Evolutionary conservation across 345 rosid species (phyloP).

Genomic region (Gossypium rotundifolium): DNA sequence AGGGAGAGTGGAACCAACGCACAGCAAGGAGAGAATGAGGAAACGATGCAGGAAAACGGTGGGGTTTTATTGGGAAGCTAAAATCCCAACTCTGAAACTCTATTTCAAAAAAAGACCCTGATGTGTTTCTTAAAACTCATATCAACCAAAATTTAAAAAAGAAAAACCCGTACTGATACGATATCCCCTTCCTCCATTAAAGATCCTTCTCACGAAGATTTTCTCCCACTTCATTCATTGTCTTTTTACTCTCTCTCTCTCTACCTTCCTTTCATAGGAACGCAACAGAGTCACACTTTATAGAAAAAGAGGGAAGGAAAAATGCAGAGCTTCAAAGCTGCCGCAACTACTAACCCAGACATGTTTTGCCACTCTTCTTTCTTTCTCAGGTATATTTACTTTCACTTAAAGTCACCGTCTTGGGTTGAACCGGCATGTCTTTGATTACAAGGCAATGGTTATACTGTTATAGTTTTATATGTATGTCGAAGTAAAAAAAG

Average conservation of each 20-base stretch:
- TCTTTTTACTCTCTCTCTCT: not conserved
- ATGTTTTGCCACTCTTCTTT: conserved; percentile 58
- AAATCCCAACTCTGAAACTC: conserved; percentile 64
- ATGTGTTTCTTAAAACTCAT: conserved; percentile 4
- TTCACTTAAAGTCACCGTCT: not conserved
- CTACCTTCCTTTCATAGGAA: not conserved
- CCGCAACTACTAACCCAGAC: conserved; percentile 42
- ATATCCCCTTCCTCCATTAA: conserved; percentile 20
- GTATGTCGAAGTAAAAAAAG: not conserved
- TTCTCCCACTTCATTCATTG: conserved; percentile 7
- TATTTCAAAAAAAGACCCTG: conserved; percentile 30
- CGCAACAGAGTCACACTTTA: not conserved
- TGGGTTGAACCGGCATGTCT: not conserved
- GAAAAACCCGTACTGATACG: conserved; percentile 9
- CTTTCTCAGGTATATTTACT: conserved; percentile 51
- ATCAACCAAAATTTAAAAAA: not conserved
- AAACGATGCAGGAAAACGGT: conserved; percentile 11
- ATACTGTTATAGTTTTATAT: not conserved
- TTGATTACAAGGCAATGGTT: not conserved
- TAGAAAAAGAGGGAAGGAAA: not conserved
- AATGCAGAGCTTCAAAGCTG: conserved; percentile 77
- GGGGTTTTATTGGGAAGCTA: conserved; percentile 62
- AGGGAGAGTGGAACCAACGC: conserved; percentile 6
- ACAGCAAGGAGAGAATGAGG: not conserved
- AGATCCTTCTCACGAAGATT: conserved; percentile 26